A percentile compares a stretch with the other conserved stretches of the same genome.
phyloP scores from a whole-genome alignment of 371 early-diverging fungal genomes.

The Mycotypha africana region DNA sequence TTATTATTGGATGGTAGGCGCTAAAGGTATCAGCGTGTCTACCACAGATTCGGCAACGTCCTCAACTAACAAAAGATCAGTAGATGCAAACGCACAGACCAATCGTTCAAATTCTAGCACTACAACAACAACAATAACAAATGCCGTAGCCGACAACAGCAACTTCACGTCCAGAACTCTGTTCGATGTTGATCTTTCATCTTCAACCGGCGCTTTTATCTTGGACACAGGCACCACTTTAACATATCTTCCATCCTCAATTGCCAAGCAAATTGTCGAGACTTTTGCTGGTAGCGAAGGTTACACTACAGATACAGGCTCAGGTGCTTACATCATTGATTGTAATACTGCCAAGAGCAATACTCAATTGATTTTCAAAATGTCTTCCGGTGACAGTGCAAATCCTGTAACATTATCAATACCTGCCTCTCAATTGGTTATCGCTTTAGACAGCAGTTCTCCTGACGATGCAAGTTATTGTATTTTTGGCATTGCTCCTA shows the following conservation, averaged over 20 bases:
- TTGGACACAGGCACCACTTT: constrained; percentile 46
- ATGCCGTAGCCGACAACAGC: no score
- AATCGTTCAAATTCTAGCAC: not conserved
- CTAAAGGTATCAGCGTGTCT: constrained; percentile 25
- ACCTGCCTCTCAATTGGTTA: constrained; percentile 30
- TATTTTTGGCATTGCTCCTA: constrained; percentile 41
- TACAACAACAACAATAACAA: not conserved
- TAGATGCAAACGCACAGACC: not conserved
- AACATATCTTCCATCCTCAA: constrained; percentile 31
- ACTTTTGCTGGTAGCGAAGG: constrained; percentile 15
- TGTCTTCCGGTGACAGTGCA: constrained; percentile 6
- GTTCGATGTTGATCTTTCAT: not conserved
- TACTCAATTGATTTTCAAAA: constrained; percentile 14
- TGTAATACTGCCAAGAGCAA: constrained; percentile 15
- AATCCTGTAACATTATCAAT: constrained; percentile 21
- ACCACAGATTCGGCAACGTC: no score
- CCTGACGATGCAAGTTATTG: constrained; percentile 16
- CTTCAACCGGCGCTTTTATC: constrained; percentile 21
- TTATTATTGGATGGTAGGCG: constrained; percentile 46
- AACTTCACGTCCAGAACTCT: not conserved
- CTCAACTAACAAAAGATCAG: not conserved
- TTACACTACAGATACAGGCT: constrained; percentile 13
- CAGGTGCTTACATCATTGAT: constrained; percentile 17
- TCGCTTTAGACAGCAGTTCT: constrained; percentile 25
- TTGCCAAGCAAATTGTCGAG: constrained; percentile 17